Conservation (phyloP, 1,139 yeast species). For the Diutina sp. region DNA sequence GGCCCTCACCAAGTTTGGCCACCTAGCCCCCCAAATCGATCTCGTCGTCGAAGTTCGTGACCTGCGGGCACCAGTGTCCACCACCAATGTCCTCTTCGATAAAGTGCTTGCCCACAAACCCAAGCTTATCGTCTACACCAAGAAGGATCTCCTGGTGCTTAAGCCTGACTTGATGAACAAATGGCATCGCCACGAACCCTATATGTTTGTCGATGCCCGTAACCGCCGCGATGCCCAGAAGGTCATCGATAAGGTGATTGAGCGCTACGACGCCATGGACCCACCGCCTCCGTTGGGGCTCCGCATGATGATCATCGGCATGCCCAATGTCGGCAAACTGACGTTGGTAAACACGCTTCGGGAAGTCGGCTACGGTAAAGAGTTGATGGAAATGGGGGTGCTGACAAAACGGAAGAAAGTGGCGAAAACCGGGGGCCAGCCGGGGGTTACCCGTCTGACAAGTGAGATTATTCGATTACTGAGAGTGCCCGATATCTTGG, state of each 20-base stretch:
- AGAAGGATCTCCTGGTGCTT: conserved; percentile 39
- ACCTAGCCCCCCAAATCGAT: conserved; percentile 70
- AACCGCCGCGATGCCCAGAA: conserved; percentile 35
- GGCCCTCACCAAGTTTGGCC: conserved; percentile 60
- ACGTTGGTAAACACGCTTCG: conserved; percentile 70
- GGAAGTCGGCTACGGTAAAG: conserved; percentile 30
- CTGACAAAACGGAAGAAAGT: conserved; percentile 43
- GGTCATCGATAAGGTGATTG: conserved; percentile 37
- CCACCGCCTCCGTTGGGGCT: conserved; percentile 80
- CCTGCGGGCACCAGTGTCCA: conserved; percentile 76
- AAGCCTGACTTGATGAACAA: conserved; percentile 21
- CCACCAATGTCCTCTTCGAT: conserved; percentile 73
- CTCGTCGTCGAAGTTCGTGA: conserved; percentile 77
- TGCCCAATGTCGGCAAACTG: conserved; percentile 99
- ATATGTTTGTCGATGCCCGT: conserved; percentile 50
- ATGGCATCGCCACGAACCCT: conserved; percentile 49
- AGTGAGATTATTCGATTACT: conserved; percentile 63
- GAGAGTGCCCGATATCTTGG: conserved; percentile 50
- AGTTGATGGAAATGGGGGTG: conserved; percentile 13
- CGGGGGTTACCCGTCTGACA: conserved; percentile 80
- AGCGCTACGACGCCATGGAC: conserved; percentile 27
- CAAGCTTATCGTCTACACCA: conserved; percentile 54
- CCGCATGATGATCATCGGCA: conserved; percentile 68
- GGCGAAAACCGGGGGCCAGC: conserved; percentile 76
- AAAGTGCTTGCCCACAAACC: conserved; percentile 46